phyloP scores from a whole-genome alignment of 129 eudicot species.

The Silybum marianum region DNA sequence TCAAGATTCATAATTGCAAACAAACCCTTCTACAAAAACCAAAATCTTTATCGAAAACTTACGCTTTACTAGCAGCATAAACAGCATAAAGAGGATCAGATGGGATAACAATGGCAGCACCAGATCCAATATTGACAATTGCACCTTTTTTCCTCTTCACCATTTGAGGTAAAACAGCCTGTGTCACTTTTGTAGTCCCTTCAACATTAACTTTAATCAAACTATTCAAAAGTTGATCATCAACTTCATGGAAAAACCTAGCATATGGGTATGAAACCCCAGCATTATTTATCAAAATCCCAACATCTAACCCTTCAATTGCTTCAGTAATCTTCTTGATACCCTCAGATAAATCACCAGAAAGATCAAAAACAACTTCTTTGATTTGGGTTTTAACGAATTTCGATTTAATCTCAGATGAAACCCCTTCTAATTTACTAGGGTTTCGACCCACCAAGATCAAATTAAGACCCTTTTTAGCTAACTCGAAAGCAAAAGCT shows the following conservation, averaged over 20 bases:
- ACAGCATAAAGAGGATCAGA: conserved; percentile 94
- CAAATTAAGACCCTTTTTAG: conserved; percentile 71
- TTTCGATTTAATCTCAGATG: conserved; percentile 58
- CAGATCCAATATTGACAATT: conserved; percentile 94
- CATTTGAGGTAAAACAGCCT: conserved; percentile 80
- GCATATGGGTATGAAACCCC: conserved; percentile 95
- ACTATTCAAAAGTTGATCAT: conserved; percentile 72
- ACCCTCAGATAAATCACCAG: conserved; percentile 78
- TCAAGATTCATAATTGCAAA: background rate
- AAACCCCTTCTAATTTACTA: conserved; percentile 57
- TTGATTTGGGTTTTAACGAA: conserved; percentile 51
- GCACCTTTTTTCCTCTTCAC: conserved; percentile 87
- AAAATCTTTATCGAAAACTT: conserved; percentile 23
- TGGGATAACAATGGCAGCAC: conserved; percentile 85
- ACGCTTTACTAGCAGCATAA: conserved; percentile 98
- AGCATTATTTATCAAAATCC: conserved; percentile 84
- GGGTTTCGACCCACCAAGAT: conserved; percentile 88
- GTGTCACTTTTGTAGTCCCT: conserved; percentile 87
- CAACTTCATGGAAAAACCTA: conserved; percentile 87
- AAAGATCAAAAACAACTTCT: conserved; percentile 74
- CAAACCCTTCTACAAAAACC: background rate
- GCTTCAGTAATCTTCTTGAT: conserved; percentile 57
- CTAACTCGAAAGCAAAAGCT: conserved; percentile 84
- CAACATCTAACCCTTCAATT: conserved; percentile 81
- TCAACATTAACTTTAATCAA: conserved; percentile 83